These are phyloP conservation scores for Melaleuca alternifolia DNA, from an alignment of 345 rosid species.

Conservation along the genomic window DNA sequence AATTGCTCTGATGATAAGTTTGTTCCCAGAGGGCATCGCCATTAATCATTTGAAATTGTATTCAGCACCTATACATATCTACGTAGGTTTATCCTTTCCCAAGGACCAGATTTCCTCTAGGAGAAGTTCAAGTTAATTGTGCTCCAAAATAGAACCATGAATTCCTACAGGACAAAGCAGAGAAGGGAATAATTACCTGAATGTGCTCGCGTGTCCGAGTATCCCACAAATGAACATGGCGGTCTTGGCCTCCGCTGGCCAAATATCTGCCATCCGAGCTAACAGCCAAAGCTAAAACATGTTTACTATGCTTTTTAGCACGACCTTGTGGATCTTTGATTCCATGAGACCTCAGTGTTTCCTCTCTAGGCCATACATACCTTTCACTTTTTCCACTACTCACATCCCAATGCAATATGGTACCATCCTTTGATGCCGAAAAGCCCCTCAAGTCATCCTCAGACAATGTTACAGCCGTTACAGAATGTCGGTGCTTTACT, in stretches of 20 bases:
- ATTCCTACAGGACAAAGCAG: background rate
- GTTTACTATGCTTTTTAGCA: constrained; percentile 58
- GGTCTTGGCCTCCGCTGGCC: constrained; percentile 90
- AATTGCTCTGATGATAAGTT: background rate
- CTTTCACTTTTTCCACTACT: constrained; percentile 52
- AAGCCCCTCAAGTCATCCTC: constrained; percentile 80
- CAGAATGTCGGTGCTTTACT: constrained; percentile 71
- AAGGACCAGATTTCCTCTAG: background rate
- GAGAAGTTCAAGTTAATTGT: background rate
- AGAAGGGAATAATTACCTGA: constrained; percentile 37
- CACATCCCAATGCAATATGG: constrained; percentile 82
- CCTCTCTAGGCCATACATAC: constrained; percentile 74
- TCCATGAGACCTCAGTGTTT: constrained; percentile 60
- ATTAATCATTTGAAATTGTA: too few species aligned
- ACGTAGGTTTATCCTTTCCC: too few species aligned
- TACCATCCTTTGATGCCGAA: constrained; percentile 91
- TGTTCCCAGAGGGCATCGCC: background rate
- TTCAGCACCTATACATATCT: too few species aligned
- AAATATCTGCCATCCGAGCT: constrained; percentile 90
- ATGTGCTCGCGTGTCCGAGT: constrained; percentile 70
- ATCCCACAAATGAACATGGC: constrained; percentile 97
- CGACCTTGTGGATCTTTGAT: constrained; percentile 63
- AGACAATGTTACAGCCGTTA: constrained; percentile 74
- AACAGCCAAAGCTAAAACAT: constrained; percentile 71
- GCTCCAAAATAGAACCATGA: background rate